phyloP scores from a whole-genome alignment of 2,329 filamentous ascomycete species.

The Aspergillus fijiensis region DNA sequence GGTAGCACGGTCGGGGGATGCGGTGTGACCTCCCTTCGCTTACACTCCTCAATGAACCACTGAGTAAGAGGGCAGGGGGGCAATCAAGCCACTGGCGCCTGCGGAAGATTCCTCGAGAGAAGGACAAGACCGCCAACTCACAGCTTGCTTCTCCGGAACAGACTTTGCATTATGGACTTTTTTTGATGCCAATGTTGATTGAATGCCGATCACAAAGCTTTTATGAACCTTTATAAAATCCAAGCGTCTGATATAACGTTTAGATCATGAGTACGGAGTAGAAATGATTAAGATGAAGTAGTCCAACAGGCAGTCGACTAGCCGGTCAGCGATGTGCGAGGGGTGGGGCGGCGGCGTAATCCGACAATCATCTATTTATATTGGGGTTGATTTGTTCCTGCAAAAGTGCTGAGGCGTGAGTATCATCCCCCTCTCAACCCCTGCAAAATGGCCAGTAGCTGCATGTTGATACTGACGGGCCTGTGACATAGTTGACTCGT shows the following conservation, averaged over 20 bases:
- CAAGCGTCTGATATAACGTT: neutral
- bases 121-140: neutral
- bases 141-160: neutral
- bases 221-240: neutral
- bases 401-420: neutral
- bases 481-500: too few relatives aligned
- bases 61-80: neutral
- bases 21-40: neutral
- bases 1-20: neutral
- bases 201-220: neutral
- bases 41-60: neutral
- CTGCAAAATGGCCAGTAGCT: neutral
- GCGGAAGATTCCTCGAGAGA: neutral
- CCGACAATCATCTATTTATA: neutral
- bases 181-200: neutral
- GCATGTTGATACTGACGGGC: neutral
- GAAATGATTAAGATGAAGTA: neutral
- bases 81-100: neutral
- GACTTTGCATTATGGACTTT: neutral
- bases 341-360: neutral
- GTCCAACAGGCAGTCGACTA: neutral
- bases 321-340: neutral
- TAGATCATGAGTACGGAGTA: neutral
- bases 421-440: neutral
- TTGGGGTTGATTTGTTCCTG: neutral